Evolutionary conservation across 2,329 filamentous ascomycete genomes (phyloP).

Genomic region (Aspergillus oerlinghausenensis): DNA sequence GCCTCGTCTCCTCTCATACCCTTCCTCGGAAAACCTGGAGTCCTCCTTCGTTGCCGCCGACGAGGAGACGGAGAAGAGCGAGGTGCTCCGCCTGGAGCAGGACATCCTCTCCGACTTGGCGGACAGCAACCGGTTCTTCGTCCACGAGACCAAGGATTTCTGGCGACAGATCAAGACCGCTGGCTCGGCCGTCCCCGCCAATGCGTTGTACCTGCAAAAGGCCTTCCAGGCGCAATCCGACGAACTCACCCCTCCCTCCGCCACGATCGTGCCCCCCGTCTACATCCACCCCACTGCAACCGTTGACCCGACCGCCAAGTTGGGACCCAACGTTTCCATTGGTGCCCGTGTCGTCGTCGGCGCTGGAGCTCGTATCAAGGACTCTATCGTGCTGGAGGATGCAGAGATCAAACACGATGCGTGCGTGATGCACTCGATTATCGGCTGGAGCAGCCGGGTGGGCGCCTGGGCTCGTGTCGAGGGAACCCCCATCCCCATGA

Average conservation of each 20-base stretch:
- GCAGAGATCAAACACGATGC: slow-evolving; percentile 95
- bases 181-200: slow-evolving; percentile 92
- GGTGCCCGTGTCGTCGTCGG: slow-evolving; percentile 83
- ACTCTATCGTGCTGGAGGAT: slow-evolving; percentile 92
- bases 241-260: slow-evolving; percentile 77
- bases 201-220: slow-evolving; percentile 93
- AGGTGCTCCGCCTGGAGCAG: slow-evolving; percentile 92
- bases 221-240: slow-evolving; percentile 77
- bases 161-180: slow-evolving; percentile 99
- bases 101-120: slow-evolving; percentile 94
- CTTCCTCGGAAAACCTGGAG: slow-evolving; percentile 89
- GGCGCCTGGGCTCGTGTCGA: slow-evolving; percentile 98
- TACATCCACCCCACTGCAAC: slow-evolving; percentile 90
- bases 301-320: slow-evolving; percentile 91
- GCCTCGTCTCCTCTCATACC: slow-evolving; percentile 88
- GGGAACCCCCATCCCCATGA: slow-evolving; percentile 81
- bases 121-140: slow-evolving; percentile 96
- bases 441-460: slow-evolving; percentile 93
- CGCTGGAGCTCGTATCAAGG: slow-evolving; percentile 86
- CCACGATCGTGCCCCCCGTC: slow-evolving; percentile 85
- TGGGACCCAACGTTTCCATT: slow-evolving; percentile 94
- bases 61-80: slow-evolving; percentile 70
- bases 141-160: slow-evolving; percentile 98
- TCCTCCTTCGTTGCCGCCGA: slow-evolving; percentile 61
- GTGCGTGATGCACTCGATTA: slow-evolving; percentile 90